These are phyloP conservation scores for Dendrobium officinale DNA, from an alignment of 106 monocot genomes.

Conservation along the genomic window DNA sequence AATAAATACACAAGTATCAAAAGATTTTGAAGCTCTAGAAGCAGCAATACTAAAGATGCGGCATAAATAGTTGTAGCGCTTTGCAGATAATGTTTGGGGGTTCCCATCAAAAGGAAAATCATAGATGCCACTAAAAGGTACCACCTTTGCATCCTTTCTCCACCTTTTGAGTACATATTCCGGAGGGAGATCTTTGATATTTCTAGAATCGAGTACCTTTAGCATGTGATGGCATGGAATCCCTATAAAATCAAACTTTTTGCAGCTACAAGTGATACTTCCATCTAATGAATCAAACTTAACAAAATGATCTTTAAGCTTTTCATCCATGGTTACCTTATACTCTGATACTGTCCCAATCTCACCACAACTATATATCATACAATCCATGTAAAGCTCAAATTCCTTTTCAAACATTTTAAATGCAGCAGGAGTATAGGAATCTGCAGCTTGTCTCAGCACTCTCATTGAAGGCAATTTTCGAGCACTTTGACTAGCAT, in stretches of 20 bases:
- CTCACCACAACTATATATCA: conserved; percentile 41
- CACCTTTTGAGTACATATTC: conserved; percentile 60
- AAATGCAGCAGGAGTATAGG: conserved; percentile 50
- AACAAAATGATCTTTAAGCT: conserved; percentile 42
- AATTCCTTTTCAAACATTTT: conserved; percentile 77
- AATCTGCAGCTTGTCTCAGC: conserved; percentile 58
- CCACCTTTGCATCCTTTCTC: conserved; percentile 58
- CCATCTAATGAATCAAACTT: conserved; percentile 46
- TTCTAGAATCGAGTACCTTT: conserved; percentile 65
- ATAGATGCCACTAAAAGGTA: conserved; percentile 18
- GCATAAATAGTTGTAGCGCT: conserved; percentile 46
- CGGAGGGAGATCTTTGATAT: conserved; percentile 64
- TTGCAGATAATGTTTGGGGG: conserved; percentile 24
- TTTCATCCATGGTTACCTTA: conserved; percentile 40
- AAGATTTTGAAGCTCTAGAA: conserved; percentile 39
- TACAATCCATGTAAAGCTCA: conserved; percentile 62
- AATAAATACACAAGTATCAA: conserved; percentile 39
- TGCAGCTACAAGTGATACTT: conserved; percentile 46
- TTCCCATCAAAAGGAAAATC: conserved; percentile 22
- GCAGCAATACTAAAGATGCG: conserved; percentile 45
- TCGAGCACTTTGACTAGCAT: conserved; percentile 33
- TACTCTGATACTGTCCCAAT: conserved; percentile 42
- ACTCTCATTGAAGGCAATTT: conserved; percentile 55
- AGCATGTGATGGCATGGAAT: conserved; percentile 64
- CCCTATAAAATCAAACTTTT: conserved; percentile 63